These are phyloP conservation scores for Prunus mongolica DNA, from an alignment of 306 rosid genomes.

Conservation along the genomic window DNA sequence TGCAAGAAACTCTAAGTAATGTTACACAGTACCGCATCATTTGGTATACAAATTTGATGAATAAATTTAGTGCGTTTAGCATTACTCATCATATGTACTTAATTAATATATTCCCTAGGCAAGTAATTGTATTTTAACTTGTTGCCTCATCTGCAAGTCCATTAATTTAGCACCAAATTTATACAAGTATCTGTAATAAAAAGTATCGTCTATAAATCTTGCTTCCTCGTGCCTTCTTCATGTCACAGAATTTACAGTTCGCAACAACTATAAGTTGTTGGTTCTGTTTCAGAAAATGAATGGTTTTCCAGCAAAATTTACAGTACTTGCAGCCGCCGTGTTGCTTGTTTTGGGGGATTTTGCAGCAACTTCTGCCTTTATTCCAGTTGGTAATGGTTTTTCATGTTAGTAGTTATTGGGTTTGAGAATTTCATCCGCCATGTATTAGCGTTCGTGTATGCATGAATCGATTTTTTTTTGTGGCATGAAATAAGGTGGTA, in stretches of 20 bases:
- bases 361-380: background rate
- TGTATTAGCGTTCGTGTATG: too few species aligned
- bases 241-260: too few species aligned
- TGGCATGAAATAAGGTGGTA: background rate
- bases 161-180: background rate
- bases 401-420: background rate
- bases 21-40: too few species aligned
- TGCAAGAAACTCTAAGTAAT: too few species aligned
- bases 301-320: background rate
- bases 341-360: background rate
- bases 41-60: too few species aligned
- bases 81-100: too few species aligned
- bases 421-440: too few species aligned
- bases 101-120: background rate
- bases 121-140: background rate
- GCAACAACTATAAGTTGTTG: background rate
- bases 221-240: background rate
- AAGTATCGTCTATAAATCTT: background rate
- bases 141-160: constrained; percentile 4
- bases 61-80: too few species aligned
- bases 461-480: background rate
- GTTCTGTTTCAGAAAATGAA: background rate
- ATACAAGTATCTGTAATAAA: too few species aligned
- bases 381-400: background rate
- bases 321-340: background rate